phyloP scores from a whole-genome alignment of 2,329 filamentous ascomycete genomes.

The Apiospora koreana region DNA sequence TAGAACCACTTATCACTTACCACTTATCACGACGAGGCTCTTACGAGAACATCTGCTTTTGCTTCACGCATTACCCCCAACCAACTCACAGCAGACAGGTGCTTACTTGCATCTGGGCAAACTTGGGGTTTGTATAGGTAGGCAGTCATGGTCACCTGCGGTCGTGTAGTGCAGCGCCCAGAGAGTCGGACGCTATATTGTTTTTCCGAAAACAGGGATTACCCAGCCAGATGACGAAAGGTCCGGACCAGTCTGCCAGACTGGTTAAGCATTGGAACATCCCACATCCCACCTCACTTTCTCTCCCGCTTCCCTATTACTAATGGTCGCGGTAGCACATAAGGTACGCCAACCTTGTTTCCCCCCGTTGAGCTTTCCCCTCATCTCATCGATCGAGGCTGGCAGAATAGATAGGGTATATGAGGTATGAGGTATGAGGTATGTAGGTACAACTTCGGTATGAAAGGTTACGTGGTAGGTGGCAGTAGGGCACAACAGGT shows the following conservation, averaged over 20 bases:
- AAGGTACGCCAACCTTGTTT: slow-evolving; percentile 7
- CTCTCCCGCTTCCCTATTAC: not conserved
- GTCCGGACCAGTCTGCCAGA: not conserved
- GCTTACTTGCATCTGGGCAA: not conserved
- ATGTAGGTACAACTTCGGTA: not conserved
- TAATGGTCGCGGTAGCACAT: slow-evolving; percentile 1
- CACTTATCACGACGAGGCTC: not conserved
- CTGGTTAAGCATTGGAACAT: too few species aligned
- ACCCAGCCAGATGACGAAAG: not conserved
- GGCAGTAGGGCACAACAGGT: not conserved
- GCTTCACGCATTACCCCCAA: not conserved
- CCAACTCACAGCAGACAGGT: not conserved
- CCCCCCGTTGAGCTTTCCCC: not conserved
- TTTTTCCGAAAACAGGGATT: not conserved
- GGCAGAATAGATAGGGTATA: not conserved
- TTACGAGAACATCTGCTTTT: not conserved
- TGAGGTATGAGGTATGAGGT: too few species aligned
- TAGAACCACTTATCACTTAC: not conserved
- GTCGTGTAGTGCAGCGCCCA: not conserved
- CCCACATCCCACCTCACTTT: not conserved
- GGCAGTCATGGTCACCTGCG: not conserved
- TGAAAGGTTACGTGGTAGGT: not conserved
- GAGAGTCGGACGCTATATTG: not conserved
- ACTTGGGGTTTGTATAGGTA: not conserved
- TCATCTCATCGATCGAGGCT: slow-evolving; percentile 6